phyloP scores from a whole-genome alignment of 2,329 filamentous ascomycete genomes.

The Parastagonospora nodorum region DNA sequence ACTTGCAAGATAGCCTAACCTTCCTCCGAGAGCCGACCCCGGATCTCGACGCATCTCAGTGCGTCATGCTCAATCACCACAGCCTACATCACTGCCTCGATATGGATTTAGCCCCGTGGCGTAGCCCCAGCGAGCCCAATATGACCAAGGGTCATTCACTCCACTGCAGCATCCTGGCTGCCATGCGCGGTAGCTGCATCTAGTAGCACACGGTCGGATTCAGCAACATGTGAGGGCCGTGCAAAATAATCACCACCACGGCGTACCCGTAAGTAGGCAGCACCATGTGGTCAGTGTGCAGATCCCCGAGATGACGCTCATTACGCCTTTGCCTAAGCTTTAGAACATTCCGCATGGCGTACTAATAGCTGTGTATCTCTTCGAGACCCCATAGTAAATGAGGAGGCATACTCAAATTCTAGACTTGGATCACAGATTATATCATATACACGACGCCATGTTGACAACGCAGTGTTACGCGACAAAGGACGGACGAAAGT shows the following conservation, averaged over 20 bases:
- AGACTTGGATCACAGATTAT: too few species aligned
- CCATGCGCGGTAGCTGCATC: background rate
- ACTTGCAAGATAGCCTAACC: background rate
- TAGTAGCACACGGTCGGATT: conserved; percentile 1
- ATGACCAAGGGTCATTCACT: background rate
- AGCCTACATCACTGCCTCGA: background rate
- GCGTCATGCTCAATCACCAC: background rate
- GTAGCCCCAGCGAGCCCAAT: background rate
- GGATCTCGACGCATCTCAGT: conserved; percentile 1
- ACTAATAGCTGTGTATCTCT: background rate
- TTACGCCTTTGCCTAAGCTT: background rate
- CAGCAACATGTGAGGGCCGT: background rate
- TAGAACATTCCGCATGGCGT: background rate
- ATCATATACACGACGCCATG: too few species aligned
- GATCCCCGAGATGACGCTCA: conserved; percentile 2
- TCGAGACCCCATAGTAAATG: background rate
- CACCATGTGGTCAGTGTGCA: conserved; percentile 1
- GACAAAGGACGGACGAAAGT: too few species aligned
- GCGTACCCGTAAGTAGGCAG: conserved; percentile 1
- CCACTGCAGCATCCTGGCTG: background rate
- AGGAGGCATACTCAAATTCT: background rate
- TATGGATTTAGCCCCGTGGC: background rate
- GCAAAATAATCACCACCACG: background rate
- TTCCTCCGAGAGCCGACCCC: background rate
- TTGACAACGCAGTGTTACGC: too few species aligned